These are phyloP conservation scores for Pilaira anomala DNA, from an alignment of 192 early-diverging fungal genomes.

Conservation along the genomic window DNA sequence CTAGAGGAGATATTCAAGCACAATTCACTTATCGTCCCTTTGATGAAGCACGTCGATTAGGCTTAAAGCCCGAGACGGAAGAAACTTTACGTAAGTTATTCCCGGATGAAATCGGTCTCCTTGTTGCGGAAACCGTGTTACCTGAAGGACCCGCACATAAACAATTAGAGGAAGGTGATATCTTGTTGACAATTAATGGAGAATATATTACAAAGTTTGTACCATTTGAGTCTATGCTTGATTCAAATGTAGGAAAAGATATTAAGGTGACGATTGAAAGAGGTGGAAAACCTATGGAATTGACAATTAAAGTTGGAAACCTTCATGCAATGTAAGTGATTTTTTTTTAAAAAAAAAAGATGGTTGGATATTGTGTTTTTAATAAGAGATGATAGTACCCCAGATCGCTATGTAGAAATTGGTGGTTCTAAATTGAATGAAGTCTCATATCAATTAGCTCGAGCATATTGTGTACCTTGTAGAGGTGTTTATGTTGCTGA, in stretches of 20 bases:
- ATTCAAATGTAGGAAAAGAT: constrained; percentile 60
- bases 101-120: constrained; percentile 73
- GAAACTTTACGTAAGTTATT: constrained; percentile 54
- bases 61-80: constrained; percentile 61
- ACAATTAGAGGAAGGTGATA: constrained; percentile 74
- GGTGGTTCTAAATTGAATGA: constrained; percentile 77
- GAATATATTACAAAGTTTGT: constrained; percentile 80
- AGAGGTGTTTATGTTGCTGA: constrained; percentile 78
- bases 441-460: constrained; percentile 72
- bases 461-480: constrained; percentile 63
- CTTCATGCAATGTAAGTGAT: constrained; percentile 62
- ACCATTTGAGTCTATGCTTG: constrained; percentile 68
- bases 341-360: not conserved
- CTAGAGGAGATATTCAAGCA: constrained; percentile 70
- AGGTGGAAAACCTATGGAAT: constrained; percentile 64
- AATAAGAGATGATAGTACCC: constrained; percentile 44
- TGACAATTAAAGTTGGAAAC: constrained; percentile 60
- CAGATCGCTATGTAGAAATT: constrained; percentile 80
- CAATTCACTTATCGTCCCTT: constrained; percentile 73
- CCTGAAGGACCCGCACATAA: constrained; percentile 67
- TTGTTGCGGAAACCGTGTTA: constrained; percentile 71
- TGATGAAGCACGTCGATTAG: constrained; percentile 71
- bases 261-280: constrained; percentile 62
- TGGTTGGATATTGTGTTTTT: too few species aligned
- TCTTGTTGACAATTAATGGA: constrained; percentile 67